These are phyloP conservation scores for Globisporangium polare DNA, from an alignment of 352 stramenopile species.

Conservation along the genomic window DNA sequence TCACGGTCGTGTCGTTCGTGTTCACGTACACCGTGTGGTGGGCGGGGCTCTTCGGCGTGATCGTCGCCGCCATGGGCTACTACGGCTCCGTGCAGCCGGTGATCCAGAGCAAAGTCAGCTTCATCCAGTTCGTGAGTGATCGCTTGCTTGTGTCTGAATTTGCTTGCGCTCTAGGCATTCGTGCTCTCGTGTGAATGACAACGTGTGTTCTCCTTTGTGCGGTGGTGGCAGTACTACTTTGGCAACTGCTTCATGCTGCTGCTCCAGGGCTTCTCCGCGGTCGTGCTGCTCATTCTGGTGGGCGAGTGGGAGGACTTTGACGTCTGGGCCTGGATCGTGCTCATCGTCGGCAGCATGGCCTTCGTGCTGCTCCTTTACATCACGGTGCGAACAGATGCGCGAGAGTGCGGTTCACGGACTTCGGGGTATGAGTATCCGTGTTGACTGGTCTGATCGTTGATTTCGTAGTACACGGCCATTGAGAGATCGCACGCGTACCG, in stretches of 20 bases:
- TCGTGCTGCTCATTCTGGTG: conserved; percentile 72
- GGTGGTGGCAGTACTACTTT: conserved; percentile 66
- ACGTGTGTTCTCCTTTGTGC: background rate
- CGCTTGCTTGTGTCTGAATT: too few relatives aligned
- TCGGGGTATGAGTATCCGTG: too few relatives aligned
- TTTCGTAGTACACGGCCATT: conserved; percentile 58
- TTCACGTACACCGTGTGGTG: conserved; percentile 86
- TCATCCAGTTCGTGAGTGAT: conserved; percentile 85
- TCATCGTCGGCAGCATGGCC: conserved; percentile 63
- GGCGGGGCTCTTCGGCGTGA: conserved; percentile 68
- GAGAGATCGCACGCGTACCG: conserved; percentile 74
- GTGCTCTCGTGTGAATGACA: too few relatives aligned
- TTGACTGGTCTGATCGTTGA: background rate
- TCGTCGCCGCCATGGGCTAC: conserved; percentile 78
- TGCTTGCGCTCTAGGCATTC: too few relatives aligned
- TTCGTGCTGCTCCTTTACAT: conserved; percentile 69
- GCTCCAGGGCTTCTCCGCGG: conserved; percentile 64
- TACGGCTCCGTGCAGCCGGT: conserved; percentile 79
- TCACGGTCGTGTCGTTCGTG: conserved; percentile 67
- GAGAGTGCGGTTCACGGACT: too few relatives aligned
- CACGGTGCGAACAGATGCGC: conserved; percentile 28
- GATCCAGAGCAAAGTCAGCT: conserved; percentile 87
- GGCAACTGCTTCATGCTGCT: conserved; percentile 85
- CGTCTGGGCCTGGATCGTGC: conserved; percentile 63
- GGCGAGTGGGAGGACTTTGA: conserved; percentile 78